These are phyloP conservation scores for Lathyrus sativus DNA, from an alignment of 306 rosid genomes.

Conservation along the genomic window DNA sequence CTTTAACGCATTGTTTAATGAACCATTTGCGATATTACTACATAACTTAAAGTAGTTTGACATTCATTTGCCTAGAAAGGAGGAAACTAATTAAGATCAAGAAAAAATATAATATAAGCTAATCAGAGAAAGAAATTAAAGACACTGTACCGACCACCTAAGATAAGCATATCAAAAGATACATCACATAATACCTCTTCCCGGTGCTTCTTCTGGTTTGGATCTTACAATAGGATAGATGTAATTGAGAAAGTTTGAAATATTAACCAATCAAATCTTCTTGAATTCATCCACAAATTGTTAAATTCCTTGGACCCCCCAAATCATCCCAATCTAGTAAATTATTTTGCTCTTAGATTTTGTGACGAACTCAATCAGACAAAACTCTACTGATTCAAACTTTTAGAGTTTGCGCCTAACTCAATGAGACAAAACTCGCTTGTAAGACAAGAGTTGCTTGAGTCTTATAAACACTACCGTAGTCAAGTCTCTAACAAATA, in stretches of 20 bases:
- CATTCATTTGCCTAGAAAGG: background rate
- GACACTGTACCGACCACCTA: background rate
- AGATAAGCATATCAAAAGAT: background rate
- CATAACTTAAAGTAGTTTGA: no score
- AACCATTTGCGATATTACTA: no score
- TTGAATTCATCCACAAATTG: slow-evolving; percentile 22
- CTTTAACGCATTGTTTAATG: no score
- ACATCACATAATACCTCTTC: background rate
- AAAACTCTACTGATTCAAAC: slow-evolving; percentile 7
- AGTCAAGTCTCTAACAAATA: background rate
- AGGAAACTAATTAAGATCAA: background rate
- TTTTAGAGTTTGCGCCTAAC: background rate
- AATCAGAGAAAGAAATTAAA: background rate
- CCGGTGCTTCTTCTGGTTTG: slow-evolving; percentile 5
- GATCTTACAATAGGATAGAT: slow-evolving; percentile 9
- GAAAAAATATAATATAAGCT: background rate
- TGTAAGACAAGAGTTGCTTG: background rate
- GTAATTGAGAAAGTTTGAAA: slow-evolving; percentile 4
- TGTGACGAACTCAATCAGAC: background rate
- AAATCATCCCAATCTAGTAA: slow-evolving; percentile 1
- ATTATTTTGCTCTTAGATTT: slow-evolving; percentile 23
- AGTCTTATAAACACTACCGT: background rate
- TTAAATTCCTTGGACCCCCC: slow-evolving; percentile 1
- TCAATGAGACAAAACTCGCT: background rate
- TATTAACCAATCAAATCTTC: slow-evolving; percentile 19